These are phyloP conservation scores for Suillus occidentalis DNA, from an alignment of 768 basidiomycete genomes.

Conservation along the genomic window DNA sequence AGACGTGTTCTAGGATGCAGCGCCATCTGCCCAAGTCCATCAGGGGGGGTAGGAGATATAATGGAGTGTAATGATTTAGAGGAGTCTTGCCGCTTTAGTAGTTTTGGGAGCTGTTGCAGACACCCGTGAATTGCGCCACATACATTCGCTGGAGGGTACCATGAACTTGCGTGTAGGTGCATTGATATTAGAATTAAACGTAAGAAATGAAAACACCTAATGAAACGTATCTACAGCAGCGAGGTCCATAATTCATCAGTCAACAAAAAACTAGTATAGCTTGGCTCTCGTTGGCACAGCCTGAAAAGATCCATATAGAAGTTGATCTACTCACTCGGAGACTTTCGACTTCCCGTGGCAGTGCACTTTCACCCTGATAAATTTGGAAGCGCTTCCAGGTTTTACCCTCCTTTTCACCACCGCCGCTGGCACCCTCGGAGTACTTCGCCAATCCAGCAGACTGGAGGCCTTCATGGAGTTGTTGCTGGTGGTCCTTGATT, in stretches of 20 bases:
- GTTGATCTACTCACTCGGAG: constrained; percentile 58
- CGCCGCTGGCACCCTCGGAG: constrained; percentile 76
- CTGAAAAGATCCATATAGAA: background rate
- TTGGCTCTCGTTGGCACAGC: too few relatives aligned
- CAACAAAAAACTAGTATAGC: background rate
- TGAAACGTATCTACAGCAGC: background rate
- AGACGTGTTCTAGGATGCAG: background rate
- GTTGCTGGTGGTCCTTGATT: constrained; percentile 84
- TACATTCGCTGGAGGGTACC: too few relatives aligned
- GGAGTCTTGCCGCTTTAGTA: background rate
- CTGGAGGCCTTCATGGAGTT: constrained; percentile 77
- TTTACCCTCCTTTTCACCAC: constrained; percentile 83
- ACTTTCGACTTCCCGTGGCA: constrained; percentile 81
- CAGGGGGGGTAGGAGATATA: background rate
- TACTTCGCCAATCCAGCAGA: constrained; percentile 79
- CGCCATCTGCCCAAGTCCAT: background rate
- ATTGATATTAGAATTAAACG: too few relatives aligned
- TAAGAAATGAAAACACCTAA: constrained; percentile 27
- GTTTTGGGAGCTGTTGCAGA: background rate
- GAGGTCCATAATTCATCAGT: background rate
- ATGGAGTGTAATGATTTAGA: background rate
- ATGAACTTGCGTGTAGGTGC: too few relatives aligned
- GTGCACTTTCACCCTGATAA: constrained; percentile 90
- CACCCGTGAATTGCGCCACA: background rate
- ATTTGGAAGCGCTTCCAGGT: constrained; percentile 95